Evolutionary conservation across 2,329 filamentous ascomycete genomes (phyloP).

Genomic region (Purpureocillium lavendulum): DNA sequence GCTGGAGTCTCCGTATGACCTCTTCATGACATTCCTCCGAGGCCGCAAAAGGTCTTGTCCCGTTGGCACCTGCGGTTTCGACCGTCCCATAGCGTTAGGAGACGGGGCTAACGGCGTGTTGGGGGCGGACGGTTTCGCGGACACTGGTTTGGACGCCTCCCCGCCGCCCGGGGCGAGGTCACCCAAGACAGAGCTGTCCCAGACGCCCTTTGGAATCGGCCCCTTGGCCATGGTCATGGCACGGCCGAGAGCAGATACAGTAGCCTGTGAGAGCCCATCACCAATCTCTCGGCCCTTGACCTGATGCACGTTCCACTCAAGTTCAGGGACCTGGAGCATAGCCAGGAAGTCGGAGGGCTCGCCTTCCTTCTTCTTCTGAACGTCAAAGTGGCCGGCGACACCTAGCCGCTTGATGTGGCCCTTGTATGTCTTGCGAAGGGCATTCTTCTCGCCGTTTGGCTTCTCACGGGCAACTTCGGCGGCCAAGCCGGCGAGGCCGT

Average conservation of each 20-base stretch:
- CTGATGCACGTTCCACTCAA: conserved; percentile 48
- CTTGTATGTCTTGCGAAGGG: conserved; percentile 60
- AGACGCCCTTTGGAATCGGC: conserved; percentile 42
- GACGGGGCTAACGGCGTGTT: conserved; percentile 38
- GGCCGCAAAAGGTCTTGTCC: conserved; percentile 45
- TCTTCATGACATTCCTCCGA: conserved; percentile 62
- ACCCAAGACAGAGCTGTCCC: conserved; percentile 51
- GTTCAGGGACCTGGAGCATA: conserved; percentile 42
- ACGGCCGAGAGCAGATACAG: conserved; percentile 34
- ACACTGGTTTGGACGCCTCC: conserved; percentile 29
- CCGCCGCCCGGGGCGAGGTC: conserved; percentile 38
- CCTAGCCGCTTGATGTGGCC: conserved; percentile 58
- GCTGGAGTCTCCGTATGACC: conserved; percentile 66
- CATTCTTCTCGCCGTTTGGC: conserved; percentile 59
- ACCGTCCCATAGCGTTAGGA: conserved; percentile 22
- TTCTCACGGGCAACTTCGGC: conserved; percentile 54
- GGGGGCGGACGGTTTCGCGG: conserved; percentile 40
- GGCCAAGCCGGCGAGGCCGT: conserved; percentile 46
- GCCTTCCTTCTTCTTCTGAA: conserved; percentile 43
- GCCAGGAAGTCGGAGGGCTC: conserved; percentile 43
- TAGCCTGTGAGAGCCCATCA: conserved; percentile 39
- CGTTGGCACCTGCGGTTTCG: conserved; percentile 28
- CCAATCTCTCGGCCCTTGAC: conserved; percentile 47
- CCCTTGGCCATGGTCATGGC: conserved; percentile 52
- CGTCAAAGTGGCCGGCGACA: conserved; percentile 53